Conservation (phyloP, 2,329 filamentous ascomycete genomes). For the Dothiorella sarmentorum region DNA sequence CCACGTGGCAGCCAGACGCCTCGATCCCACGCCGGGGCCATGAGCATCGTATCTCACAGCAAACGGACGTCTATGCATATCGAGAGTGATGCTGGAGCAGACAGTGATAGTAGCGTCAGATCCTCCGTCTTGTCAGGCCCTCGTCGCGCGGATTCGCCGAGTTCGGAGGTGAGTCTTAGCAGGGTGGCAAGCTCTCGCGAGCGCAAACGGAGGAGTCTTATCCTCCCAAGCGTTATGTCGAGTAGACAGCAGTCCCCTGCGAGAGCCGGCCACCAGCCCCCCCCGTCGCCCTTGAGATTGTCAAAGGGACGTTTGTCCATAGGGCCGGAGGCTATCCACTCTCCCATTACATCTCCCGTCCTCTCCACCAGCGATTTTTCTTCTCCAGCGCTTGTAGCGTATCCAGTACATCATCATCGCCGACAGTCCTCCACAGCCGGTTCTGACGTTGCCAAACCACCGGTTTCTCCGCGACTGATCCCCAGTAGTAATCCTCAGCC, state of each 20-base stretch:
- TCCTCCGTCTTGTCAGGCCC: constrained; percentile 73
- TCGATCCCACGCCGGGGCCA: constrained; percentile 68
- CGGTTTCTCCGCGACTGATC: constrained; percentile 76
- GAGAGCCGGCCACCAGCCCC: constrained; percentile 64
- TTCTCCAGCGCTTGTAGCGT: constrained; percentile 62
- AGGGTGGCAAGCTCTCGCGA: constrained; percentile 76
- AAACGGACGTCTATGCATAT: constrained; percentile 75
- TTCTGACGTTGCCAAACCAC: constrained; percentile 63
- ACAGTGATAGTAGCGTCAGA: constrained; percentile 82
- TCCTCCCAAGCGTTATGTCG: constrained; percentile 74
- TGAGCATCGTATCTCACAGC: constrained; percentile 57
- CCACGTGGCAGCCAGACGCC: constrained; percentile 89
- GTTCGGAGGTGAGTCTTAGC: constrained; percentile 77
- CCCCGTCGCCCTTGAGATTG: constrained; percentile 79
- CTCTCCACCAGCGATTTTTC: constrained; percentile 77
- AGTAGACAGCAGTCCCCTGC: constrained; percentile 87
- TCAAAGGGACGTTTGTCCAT: constrained; percentile 71
- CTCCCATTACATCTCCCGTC: constrained; percentile 86
- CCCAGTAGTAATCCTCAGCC: constrained; percentile 79
- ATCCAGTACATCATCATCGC: constrained; percentile 65
- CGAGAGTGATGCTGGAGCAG: constrained; percentile 78
- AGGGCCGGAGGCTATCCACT: constrained; percentile 64
- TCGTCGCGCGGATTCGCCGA: constrained; percentile 80
- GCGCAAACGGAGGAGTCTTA: constrained; percentile 80
- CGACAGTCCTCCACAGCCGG: constrained; percentile 88